These are phyloP conservation scores for Hyphopichia pseudoburtonii DNA, from an alignment of 1,139 yeast species.

Conservation along the genomic window DNA sequence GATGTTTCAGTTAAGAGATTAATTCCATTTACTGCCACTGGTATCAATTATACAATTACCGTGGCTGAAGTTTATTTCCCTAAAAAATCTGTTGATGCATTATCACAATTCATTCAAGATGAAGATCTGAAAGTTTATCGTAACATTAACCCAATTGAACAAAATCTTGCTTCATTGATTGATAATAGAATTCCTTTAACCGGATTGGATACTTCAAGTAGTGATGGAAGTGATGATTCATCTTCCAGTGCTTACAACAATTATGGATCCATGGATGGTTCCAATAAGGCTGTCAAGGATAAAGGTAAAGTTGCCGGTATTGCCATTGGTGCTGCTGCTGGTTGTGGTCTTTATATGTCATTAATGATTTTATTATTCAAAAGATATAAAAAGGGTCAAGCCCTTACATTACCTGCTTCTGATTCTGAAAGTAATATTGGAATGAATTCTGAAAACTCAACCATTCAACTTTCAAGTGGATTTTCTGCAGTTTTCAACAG, in stretches of 20 bases:
- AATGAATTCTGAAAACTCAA: constrained; percentile 18
- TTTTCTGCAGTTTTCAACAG: constrained; percentile 41
- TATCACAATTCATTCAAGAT: constrained; percentile 46
- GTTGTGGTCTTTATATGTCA: constrained; percentile 57
- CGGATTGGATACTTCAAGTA: constrained; percentile 39
- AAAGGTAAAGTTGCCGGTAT: constrained; percentile 55
- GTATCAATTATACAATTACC: constrained; percentile 58
- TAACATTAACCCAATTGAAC: constrained; percentile 47
- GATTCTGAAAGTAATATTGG: constrained; percentile 44
- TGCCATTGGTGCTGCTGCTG: constrained; percentile 68
- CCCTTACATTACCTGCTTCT: constrained; percentile 42
- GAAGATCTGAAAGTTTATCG: constrained; percentile 49
- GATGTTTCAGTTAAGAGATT: constrained; percentile 58
- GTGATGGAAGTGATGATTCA: constrained; percentile 14
- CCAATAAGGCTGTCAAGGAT: constrained; percentile 18
- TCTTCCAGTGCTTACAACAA: constrained; percentile 16
- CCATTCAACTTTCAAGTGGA: constrained; percentile 19
- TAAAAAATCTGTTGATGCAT: constrained; percentile 37
- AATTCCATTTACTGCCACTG: constrained; percentile 61
- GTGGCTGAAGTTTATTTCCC: constrained; percentile 80
- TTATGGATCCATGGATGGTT: constrained; percentile 46
- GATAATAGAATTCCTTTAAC: constrained; percentile 64
- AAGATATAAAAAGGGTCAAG: constrained; percentile 35
- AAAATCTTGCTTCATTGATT: constrained; percentile 54
- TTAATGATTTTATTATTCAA: constrained; percentile 48